phyloP scores from a whole-genome alignment of 371 early-diverging fungal genomes.

The Globomyces sp. region DNA sequence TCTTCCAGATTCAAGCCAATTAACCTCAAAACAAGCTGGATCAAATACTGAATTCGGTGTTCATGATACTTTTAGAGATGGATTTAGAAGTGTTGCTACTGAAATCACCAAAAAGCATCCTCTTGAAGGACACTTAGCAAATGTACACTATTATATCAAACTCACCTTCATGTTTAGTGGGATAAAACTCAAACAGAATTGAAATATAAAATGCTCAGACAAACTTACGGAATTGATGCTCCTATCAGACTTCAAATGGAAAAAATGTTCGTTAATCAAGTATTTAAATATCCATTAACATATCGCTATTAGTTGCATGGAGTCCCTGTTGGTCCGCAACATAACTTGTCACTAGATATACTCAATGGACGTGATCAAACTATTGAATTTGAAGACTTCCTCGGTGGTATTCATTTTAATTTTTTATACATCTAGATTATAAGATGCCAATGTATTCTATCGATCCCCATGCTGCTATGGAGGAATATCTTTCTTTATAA shows the following conservation, averaged over 20 bases:
- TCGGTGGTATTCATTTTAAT: conserved; percentile 48
- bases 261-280: conserved; percentile 66
- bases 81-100: conserved; percentile 67
- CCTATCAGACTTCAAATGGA: conserved; percentile 93
- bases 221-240: conserved; percentile 80
- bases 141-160: conserved; percentile 40
- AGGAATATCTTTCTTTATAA: too few species aligned
- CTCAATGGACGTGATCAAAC: conserved; percentile 81
- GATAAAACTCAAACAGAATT: conserved; percentile 76
- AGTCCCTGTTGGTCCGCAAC: conserved; percentile 63
- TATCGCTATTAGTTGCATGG: background rate
- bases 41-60: conserved; percentile 61
- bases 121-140: conserved; percentile 68
- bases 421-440: too few species aligned
- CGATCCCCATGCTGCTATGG: too few species aligned
- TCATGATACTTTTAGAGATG: conserved; percentile 83
- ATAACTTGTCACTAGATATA: conserved; percentile 82
- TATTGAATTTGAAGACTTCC: conserved; percentile 87
- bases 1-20: background rate
- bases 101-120: conserved; percentile 75
- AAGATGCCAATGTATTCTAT: too few species aligned
- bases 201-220: conserved; percentile 75
- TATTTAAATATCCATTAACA: conserved; percentile 29
- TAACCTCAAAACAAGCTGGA: background rate
- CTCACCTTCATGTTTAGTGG: conserved; percentile 57